Percentiles rank a stretch among this genome's conserved stretches.
Evolutionary conservation across 768 basidiomycete genomes (phyloP).

Genomic region (Fistulinella prunicolor): DNA sequence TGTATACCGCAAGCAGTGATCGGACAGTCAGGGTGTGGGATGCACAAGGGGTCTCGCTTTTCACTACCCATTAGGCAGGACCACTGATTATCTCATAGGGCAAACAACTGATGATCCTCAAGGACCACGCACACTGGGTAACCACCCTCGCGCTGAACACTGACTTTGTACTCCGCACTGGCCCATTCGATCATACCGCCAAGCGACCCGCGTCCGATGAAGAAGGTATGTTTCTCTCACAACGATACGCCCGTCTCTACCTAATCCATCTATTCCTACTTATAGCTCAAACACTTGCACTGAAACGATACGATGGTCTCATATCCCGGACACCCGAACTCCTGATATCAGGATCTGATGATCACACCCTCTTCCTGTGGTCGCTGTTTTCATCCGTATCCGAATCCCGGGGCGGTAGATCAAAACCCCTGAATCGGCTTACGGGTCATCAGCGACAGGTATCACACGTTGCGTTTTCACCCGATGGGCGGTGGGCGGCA

Average conservation of each 20-base stretch:
- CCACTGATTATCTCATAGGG: constrained; percentile 50
- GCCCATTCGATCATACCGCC: constrained; percentile 87
- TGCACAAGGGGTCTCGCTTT: constrained; percentile 60
- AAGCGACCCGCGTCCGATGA: constrained; percentile 77
- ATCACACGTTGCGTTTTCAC: constrained; percentile 90
- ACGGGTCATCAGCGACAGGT: constrained; percentile 96
- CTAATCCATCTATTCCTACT: not conserved
- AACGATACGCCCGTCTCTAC: not conserved
- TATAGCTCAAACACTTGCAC: constrained; percentile 71
- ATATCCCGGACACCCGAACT: constrained; percentile 67
- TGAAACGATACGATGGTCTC: constrained; percentile 72
- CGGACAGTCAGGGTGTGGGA: constrained; percentile 95
- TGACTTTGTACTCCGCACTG: constrained; percentile 91
- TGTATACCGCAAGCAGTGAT: constrained; percentile 96
- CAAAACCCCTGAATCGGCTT: constrained; percentile 72
- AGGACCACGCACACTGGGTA: constrained; percentile 99
- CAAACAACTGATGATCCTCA: constrained; percentile 75
- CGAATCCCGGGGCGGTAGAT: constrained; percentile 40
- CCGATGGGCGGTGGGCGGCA: constrained; percentile 90
- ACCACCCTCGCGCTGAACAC: constrained; percentile 95
- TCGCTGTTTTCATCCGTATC: constrained; percentile 60
- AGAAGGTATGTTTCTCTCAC: constrained; percentile 57
- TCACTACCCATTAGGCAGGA: not conserved
- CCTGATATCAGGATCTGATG: constrained; percentile 94
- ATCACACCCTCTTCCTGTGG: constrained; percentile 98